These are phyloP conservation scores for Pilasporangium apinafurcum DNA, from an alignment of 352 stramenopile genomes.

Conservation along the genomic window DNA sequence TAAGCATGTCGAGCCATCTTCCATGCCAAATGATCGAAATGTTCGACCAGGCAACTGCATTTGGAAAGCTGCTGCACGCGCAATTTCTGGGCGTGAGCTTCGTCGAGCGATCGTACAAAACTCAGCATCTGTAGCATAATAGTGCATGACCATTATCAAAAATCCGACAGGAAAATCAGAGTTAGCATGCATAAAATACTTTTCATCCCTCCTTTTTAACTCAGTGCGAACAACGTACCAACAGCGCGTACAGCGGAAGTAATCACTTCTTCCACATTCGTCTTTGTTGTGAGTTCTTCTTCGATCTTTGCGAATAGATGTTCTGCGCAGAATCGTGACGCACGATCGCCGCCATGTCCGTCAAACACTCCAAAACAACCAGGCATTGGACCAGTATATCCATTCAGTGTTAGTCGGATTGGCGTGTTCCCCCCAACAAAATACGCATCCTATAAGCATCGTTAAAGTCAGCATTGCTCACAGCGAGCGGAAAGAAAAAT, in stretches of 20 bases:
- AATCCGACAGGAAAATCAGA: no score
- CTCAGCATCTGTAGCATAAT: conserved; percentile 32
- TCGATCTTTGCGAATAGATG: conserved; percentile 64
- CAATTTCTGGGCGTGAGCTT: conserved; percentile 22
- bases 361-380: conserved; percentile 84
- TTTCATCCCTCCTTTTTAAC: no score
- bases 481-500: background rate
- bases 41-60: conserved; percentile 8
- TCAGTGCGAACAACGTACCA: no score
- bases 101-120: conserved; percentile 55
- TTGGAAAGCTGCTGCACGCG: conserved; percentile 12
- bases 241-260: conserved; percentile 48
- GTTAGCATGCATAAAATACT: no score
- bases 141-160: no score
- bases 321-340: conserved; percentile 72
- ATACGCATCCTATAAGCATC: conserved; percentile 57
- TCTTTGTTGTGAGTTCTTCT: conserved; percentile 29
- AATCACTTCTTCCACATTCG: conserved; percentile 42
- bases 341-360: conserved; percentile 71
- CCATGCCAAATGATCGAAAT: conserved; percentile 44
- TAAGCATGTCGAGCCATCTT: conserved; percentile 76
- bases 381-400: conserved; percentile 45
- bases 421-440: conserved; percentile 63
- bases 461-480: background rate
- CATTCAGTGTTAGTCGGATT: conserved; percentile 70